phyloP scores from a whole-genome alignment of 257 asterid species.

The Solanum pinnatisectum region DNA sequence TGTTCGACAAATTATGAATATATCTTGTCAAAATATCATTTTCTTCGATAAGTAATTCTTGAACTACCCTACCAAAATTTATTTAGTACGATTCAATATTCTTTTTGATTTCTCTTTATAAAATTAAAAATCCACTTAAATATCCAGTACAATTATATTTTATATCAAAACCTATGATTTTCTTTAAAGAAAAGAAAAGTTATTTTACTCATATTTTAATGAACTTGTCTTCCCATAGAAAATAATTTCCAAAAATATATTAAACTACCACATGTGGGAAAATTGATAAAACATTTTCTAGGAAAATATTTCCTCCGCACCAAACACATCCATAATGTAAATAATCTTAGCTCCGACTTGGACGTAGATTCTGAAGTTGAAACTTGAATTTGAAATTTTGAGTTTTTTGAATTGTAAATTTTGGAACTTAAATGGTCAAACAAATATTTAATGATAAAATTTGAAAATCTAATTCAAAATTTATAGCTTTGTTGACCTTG shows the following conservation, averaged over 20 bases:
- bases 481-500: not conserved
- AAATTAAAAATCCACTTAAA: not conserved
- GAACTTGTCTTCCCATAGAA: not conserved
- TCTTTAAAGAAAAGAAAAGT: not conserved
- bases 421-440: not conserved
- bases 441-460: not conserved
- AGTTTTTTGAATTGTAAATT: not conserved
- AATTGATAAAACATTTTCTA: not conserved
- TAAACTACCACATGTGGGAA: rapidly evolving
- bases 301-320: not conserved
- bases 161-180: not conserved
- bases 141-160: not conserved
- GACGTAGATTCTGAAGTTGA: not conserved
- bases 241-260: not conserved
- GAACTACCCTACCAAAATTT: not conserved
- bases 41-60: not conserved
- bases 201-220: not conserved
- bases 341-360: not conserved
- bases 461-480: not conserved
- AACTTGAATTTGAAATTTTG: not conserved
- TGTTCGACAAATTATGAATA: not conserved
- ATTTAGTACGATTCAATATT: not conserved
- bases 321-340: not conserved
- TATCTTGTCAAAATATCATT: not conserved
- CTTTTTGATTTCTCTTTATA: not conserved